Percentiles rank a stretch among this genome's conserved stretches.
Evolutionary conservation across 179 eudicot genomes (phyloP).

Genomic region (Beta lomatogona): DNA sequence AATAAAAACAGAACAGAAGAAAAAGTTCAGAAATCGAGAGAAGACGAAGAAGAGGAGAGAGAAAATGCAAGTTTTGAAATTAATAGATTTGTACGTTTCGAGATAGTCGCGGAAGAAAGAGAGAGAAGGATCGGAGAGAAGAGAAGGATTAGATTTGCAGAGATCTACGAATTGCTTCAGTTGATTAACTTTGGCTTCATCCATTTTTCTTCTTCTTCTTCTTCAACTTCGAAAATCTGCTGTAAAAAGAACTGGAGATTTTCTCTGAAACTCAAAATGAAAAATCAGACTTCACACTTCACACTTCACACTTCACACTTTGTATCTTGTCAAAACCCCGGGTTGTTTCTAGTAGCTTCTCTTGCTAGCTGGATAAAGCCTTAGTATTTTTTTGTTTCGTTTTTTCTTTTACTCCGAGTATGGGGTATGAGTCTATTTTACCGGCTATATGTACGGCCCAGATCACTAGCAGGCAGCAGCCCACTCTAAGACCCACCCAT

Average conservation of each 20-base stretch:
- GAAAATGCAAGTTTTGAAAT: neutral
- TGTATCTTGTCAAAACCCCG: neutral
- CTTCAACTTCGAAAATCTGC: too few relatives aligned
- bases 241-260: too few relatives aligned
- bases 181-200: constrained; percentile 52
- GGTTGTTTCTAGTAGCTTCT: constrained; percentile 20
- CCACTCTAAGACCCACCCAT: too few relatives aligned
- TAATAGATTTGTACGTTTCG: constrained; percentile 51
- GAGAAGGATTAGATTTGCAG: constrained; percentile 74
- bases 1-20: neutral
- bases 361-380: neutral
- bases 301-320: too few relatives aligned
- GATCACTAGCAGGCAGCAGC: too few relatives aligned
- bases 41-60: neutral
- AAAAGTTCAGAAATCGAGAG: neutral
- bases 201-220: constrained; percentile 40
- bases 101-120: constrained; percentile 86
- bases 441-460: too few relatives aligned
- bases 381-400: too few relatives aligned
- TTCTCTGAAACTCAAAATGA: too few relatives aligned
- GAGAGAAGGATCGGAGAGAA: constrained; percentile 82
- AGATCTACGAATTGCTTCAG: constrained; percentile 63
- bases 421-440: too few relatives aligned
- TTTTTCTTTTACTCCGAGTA: too few relatives aligned
- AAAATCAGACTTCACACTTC: too few relatives aligned